Percentiles rank a stretch among this genome's conserved stretches.
Evolutionary conservation across 768 basidiomycete species (phyloP).

Genomic region (Pholiota molesta): DNA sequence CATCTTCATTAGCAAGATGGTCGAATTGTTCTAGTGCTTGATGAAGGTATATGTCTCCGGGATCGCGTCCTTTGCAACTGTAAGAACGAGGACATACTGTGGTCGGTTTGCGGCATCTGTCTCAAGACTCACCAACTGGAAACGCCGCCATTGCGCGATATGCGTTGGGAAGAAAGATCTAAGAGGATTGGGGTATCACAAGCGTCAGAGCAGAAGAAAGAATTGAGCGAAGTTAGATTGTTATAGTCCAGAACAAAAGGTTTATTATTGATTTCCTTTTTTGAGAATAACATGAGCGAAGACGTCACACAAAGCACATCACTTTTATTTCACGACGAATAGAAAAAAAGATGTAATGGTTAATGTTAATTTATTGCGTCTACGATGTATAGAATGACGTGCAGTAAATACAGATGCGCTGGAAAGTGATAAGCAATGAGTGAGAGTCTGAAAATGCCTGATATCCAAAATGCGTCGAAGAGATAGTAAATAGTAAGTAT

Average conservation of each 20-base stretch:
- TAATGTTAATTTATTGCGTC: slow-evolving; percentile 18
- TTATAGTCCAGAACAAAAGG: not conserved
- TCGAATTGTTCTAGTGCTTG: slow-evolving; percentile 55
- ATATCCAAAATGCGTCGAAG: slow-evolving; percentile 6
- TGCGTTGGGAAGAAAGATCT: not conserved
- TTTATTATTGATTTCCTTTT: not conserved
- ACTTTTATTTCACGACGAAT: too few species aligned
- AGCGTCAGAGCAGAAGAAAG: not conserved
- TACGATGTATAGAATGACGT: slow-evolving; percentile 12
- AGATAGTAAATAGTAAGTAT: slow-evolving; percentile 16
- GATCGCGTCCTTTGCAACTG: slow-evolving; percentile 9
- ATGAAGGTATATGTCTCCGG: slow-evolving; percentile 30
- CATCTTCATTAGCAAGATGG: slow-evolving; percentile 62
- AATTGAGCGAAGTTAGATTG: not conserved
- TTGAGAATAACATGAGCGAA: not conserved
- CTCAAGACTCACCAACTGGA: not conserved
- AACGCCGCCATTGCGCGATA: slow-evolving; percentile 3
- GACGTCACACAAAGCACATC: not conserved
- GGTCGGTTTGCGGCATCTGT: not conserved
- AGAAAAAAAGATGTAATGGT: too few species aligned
- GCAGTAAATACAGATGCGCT: slow-evolving; percentile 16
- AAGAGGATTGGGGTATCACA: not conserved
- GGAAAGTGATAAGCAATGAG: not conserved
- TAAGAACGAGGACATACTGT: slow-evolving; percentile 9
- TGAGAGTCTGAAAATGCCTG: not conserved